Percentiles rank a stretch among this genome's conserved stretches.
Evolutionary conservation across 164 flowering plant genomes (phyloP).

Genomic region (Liriodendron chinense): DNA sequence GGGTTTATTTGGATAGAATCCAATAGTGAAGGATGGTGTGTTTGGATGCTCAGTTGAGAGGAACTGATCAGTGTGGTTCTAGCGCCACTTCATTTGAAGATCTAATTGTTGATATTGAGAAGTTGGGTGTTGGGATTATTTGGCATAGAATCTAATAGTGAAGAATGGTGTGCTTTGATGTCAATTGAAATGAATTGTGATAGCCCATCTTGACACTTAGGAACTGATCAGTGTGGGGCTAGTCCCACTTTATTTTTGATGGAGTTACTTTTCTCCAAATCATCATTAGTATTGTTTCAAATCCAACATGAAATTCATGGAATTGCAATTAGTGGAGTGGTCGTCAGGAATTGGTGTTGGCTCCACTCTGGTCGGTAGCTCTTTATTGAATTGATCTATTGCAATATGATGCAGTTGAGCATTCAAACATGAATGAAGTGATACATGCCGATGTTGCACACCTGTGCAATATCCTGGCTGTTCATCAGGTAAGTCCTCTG

Average conservation of each 20-base stretch:
- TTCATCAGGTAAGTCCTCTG: no score
- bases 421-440: background rate
- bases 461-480: no score
- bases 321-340: background rate
- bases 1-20: background rate
- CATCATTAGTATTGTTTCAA: no score
- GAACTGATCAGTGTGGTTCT: background rate
- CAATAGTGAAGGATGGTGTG: background rate
- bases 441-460: no score
- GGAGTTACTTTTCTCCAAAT: no score
- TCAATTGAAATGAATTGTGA: background rate
- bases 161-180: background rate
- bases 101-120: background rate
- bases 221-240: background rate
- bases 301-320: no score
- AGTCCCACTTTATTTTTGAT: background rate
- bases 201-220: background rate
- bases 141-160: background rate
- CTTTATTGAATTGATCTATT: background rate
- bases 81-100: background rate
- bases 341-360: background rate
- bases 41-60: no score
- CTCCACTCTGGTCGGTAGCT: background rate
- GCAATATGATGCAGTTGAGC: background rate
- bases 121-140: background rate